Percentiles rank a stretch among this genome's conserved stretches.
Conservation (phyloP, 768 basidiomycete genomes). For the Hericium erinaceus region DNA sequence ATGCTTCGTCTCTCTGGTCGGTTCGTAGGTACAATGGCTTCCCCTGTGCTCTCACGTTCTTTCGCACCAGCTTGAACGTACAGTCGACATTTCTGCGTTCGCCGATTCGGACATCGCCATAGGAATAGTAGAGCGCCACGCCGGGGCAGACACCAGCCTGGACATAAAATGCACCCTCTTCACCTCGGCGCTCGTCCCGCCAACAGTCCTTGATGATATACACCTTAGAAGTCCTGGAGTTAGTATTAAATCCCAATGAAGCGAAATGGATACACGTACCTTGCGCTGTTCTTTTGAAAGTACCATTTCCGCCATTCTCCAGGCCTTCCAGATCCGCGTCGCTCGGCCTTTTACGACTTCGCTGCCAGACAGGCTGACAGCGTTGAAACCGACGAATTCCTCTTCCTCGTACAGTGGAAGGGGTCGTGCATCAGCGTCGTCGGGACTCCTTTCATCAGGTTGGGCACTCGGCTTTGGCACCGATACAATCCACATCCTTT, state of each 20-base stretch:
- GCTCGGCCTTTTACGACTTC: background rate
- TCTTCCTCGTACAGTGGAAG: background rate
- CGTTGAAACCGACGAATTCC: background rate
- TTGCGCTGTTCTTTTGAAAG: background rate
- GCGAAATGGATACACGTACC: background rate
- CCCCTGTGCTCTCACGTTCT: background rate
- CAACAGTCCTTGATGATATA: background rate
- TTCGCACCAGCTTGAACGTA: background rate
- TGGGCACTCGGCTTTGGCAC: background rate
- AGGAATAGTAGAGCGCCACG: background rate
- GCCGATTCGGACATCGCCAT: background rate
- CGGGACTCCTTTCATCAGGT: background rate
- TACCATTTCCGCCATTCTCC: background rate
- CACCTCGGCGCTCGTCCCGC: background rate
- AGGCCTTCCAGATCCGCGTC: background rate
- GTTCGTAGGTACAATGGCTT: too few relatives aligned
- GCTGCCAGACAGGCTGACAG: background rate
- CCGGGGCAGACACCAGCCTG: background rate
- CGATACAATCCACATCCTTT: background rate
- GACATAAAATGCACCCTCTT: background rate
- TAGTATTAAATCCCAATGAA: background rate
- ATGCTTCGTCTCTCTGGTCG: too few relatives aligned
- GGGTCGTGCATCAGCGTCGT: too few relatives aligned
- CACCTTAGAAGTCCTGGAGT: too few relatives aligned
- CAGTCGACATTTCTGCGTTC: background rate